Conservation (phyloP, 345 rosid genomes). For the Eucalyptus brandiana region DNA sequence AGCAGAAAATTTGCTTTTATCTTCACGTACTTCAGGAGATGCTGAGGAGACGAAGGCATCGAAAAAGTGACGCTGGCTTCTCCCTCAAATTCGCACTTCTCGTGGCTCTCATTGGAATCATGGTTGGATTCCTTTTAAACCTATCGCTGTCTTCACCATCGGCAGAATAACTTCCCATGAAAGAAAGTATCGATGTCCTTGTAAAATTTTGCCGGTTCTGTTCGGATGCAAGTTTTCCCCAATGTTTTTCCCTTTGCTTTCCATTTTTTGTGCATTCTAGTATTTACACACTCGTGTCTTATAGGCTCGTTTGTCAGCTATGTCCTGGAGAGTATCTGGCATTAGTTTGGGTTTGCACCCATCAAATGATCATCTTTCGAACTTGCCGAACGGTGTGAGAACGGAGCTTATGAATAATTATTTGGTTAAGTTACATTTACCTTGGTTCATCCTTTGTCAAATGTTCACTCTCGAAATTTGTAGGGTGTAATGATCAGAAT, state of each 20-base stretch:
- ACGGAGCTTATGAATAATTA: not conserved
- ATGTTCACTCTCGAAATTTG: not conserved
- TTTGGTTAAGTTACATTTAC: not conserved
- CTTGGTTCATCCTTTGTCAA: not conserved
- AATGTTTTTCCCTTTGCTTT: not conserved
- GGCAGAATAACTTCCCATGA: not conserved
- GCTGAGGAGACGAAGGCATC: conserved; percentile 56
- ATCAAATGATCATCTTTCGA: not conserved
- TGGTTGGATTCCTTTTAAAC: conserved; percentile 71
- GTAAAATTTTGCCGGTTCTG: not conserved
- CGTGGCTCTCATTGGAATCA: conserved; percentile 73
- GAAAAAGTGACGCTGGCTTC: conserved; percentile 40
- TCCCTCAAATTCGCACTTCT: conserved; percentile 61
- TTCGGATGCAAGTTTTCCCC: conserved; percentile 2
- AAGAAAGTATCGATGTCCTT: conserved; percentile 1
- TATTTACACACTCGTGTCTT: not conserved
- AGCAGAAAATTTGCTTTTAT: not conserved
- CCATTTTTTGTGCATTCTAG: conserved; percentile 19
- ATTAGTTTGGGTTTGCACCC: not conserved
- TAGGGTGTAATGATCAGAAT: not conserved
- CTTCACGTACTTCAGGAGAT: conserved; percentile 32
- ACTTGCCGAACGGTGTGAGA: not conserved
- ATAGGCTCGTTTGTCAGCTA: not conserved
- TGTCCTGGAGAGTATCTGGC: not conserved
- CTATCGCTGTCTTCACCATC: conserved; percentile 44